These are phyloP conservation scores for Quercus parvula DNA, from an alignment of 306 rosid genomes.

Conservation along the genomic window DNA sequence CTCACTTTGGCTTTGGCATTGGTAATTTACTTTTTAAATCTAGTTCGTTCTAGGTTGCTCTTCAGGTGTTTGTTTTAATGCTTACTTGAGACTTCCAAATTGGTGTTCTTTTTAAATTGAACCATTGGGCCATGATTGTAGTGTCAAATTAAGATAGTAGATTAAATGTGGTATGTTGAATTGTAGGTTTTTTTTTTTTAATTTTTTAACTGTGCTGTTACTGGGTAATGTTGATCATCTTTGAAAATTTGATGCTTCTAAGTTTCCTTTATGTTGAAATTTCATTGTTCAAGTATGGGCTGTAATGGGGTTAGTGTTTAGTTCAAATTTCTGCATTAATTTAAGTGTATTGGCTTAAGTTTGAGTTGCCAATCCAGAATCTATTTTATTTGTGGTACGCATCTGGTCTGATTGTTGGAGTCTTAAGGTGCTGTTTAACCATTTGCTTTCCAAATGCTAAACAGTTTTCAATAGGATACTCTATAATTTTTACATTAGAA, in stretches of 20 bases:
- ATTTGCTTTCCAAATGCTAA: neutral
- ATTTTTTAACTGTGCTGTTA: neutral
- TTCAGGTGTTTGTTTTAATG: neutral
- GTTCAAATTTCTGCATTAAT: neutral
- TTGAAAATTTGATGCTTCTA: neutral
- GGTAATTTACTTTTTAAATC: constrained; percentile 2
- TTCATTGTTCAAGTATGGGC: neutral
- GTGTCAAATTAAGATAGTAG: neutral
- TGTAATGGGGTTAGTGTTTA: constrained; percentile 1
- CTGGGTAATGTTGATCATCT: neutral
- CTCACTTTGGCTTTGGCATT: neutral
- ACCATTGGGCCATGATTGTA: neutral
- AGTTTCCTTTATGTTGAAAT: neutral
- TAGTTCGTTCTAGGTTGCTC: constrained; percentile 19
- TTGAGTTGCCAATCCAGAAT: neutral
- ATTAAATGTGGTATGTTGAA: neutral
- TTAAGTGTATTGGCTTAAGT: neutral
- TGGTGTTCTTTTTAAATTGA: neutral
- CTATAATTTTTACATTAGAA: neutral
- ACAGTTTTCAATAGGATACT: neutral
- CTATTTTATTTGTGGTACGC: neutral
- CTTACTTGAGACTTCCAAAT: neutral
- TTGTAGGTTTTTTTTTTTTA: neutral
- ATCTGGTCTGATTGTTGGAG: neutral
- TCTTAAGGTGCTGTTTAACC: neutral